phyloP scores from a whole-genome alignment of 2,329 filamentous ascomycete genomes.

The Cladosporium oxysporum region DNA sequence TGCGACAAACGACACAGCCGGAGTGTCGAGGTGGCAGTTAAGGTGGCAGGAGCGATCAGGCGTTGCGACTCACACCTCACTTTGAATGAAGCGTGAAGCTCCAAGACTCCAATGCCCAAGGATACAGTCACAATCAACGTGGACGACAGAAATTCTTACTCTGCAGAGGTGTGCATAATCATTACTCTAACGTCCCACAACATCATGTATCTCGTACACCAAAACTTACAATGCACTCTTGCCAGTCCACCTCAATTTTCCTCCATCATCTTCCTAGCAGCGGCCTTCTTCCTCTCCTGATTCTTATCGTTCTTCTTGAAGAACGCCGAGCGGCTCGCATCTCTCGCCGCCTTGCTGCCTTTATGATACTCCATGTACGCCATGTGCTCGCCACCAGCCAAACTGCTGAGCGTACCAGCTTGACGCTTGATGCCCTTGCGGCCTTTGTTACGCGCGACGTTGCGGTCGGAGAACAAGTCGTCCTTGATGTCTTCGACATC shows the following conservation, averaged over 20 bases:
- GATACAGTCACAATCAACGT: neutral
- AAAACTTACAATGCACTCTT: neutral
- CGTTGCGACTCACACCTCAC: neutral
- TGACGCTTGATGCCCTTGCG: conserved; percentile 68
- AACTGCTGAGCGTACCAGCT: conserved; percentile 79
- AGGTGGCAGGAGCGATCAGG: neutral
- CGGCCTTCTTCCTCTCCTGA: conserved; percentile 37
- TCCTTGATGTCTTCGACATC: conserved; percentile 71
- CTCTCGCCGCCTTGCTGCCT: conserved; percentile 46
- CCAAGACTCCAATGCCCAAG: neutral
- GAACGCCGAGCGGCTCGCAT: conserved; percentile 48
- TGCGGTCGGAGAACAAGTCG: conserved; percentile 65
- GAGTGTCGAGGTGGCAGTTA: neutral
- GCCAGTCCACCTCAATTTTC: neutral
- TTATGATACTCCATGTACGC: conserved; percentile 64
- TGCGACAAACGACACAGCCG: neutral
- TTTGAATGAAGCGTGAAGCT: neutral
- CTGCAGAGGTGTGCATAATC: neutral
- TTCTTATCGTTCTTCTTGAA: conserved; percentile 45
- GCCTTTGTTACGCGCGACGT: conserved; percentile 40
- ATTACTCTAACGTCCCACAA: neutral
- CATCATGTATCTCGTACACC: conserved; percentile 2
- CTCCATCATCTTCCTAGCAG: conserved; percentile 14
- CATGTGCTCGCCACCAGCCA: conserved; percentile 94
- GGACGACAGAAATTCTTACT: neutral